Conservation (phyloP, 352 stramenopile genomes). For the Globisporangium sylvaticum region DNA sequence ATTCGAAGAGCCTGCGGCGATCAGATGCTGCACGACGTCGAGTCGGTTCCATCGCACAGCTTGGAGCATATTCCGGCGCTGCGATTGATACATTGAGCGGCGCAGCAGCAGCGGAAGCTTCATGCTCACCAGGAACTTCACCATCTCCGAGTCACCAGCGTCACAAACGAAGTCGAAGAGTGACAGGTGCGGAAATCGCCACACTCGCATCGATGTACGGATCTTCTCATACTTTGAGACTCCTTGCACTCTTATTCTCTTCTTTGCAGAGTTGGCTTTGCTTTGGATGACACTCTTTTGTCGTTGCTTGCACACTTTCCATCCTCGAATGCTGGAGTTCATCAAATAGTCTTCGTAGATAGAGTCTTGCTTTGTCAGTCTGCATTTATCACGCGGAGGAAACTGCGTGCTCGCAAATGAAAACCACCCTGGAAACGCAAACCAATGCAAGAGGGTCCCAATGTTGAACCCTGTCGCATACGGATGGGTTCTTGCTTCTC, state of each 20-base stretch:
- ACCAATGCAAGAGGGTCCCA: slow-evolving; percentile 40
- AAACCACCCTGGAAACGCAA: slow-evolving; percentile 61
- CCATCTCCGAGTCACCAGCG: slow-evolving; percentile 25
- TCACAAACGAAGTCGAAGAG: slow-evolving; percentile 41
- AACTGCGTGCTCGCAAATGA: slow-evolving; percentile 27
- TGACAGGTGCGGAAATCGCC: slow-evolving; percentile 35
- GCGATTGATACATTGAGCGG: slow-evolving; percentile 33
- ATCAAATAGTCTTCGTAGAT: slow-evolving; percentile 35
- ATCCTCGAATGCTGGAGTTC: slow-evolving; percentile 40
- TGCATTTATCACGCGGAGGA: slow-evolving; percentile 22
- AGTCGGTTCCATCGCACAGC: slow-evolving; percentile 58
- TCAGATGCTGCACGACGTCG: slow-evolving; percentile 39
- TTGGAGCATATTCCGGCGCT: slow-evolving; percentile 54
- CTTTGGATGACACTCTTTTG: background rate
- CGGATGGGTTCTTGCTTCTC: slow-evolving; percentile 36
- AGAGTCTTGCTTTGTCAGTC: slow-evolving; percentile 19
- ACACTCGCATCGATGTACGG: slow-evolving; percentile 29
- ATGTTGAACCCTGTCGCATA: slow-evolving; percentile 49
- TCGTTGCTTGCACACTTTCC: slow-evolving; percentile 16
- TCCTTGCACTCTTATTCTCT: background rate
- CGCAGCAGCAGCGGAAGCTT: slow-evolving; percentile 28
- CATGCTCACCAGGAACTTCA: slow-evolving; percentile 27
- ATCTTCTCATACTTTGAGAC: slow-evolving; percentile 21
- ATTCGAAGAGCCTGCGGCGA: slow-evolving; percentile 6
- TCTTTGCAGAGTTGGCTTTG: background rate